Evolutionary conservation across 192 early-diverging fungal species (phyloP), one percentile per base, ranked within the genome.

Genomic region (Geosiphon pyriformis): DNA sequence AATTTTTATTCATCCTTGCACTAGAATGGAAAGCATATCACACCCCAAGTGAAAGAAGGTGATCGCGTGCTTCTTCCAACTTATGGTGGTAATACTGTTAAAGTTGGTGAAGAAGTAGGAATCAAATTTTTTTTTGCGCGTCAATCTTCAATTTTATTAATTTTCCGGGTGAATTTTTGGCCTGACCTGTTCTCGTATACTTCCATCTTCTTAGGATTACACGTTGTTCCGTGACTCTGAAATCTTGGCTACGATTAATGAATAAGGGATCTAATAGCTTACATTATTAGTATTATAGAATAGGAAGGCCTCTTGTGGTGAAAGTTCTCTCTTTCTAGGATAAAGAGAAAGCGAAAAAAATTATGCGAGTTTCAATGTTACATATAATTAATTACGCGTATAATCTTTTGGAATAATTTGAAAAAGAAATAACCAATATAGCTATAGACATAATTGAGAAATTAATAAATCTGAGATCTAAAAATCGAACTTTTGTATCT

Each of bases 61-160:
- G 96, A 99, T 78, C 90, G 88, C 68, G 92, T 99, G 25, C 82
- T 99, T 33, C 87, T 99, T 37, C 98, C 98, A 48, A 82, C 90
- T 29, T 99, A 90, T 73, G 96, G 98, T 71, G 98, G 98, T 59
- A 88, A 77, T 82, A 74, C 84, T 63, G 90, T 99, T 83, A 98
- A 98, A 86, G 71, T 98, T 29, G 81, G 85, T 50, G 82, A 88
- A 64, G 88, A 94, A 76, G 97, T 64, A 51, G 25, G 37, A 10
- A 10, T 42, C 6, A n/a, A n/a, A n/a, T n/a, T 8, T 30, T 6
- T 12, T 12, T 48, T 48, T 18, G 17, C 10, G 11, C 3, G 23
- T 7, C 48, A 20, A 52, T 30, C 31, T 64, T 51, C 3, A 22
- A 0, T 1, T 34, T 52, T 1, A 52, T 64, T 35, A 20, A 34